Base-by-base conservation (phyloP, 768 basidiomycete species). In the Mycena albidolilacea region DNA sequence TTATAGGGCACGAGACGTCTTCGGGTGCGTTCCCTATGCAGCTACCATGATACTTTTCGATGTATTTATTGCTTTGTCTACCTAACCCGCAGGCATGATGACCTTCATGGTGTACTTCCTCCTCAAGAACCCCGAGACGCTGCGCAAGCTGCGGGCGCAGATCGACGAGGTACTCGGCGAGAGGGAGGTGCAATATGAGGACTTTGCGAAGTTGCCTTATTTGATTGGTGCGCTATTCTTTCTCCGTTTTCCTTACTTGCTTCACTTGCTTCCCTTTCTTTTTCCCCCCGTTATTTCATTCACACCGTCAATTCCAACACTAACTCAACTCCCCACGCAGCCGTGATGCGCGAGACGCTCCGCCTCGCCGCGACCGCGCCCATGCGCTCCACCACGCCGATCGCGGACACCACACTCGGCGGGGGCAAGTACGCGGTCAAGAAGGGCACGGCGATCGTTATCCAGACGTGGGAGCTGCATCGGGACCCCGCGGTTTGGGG, bases 401-500 rank as follows among this genome's bases (percentile, higher is more conserved):
- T 79, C 4, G 82, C 84, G 64, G 85, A 86, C 70, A 84, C 83
- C 0, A 80, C 78, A 3, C 71, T 87, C 41, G 79, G 80, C 8
- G 82, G 77, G 9, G 86, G 85, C 5, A 84, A 85, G 72, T 88
- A 88, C 72, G 76, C 77, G 19, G 71, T 88, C 46, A 76, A 78
- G 67, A 81, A 82, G 64, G 85, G 78, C 1, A 48, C 70, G 15
- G 70, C 68, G 8, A 76, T 86, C 14, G 62, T 76, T 1, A 74
- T 86, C 35, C 73, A 82, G 41, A 77, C 80, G 12, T 76, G 76
- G 48, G 75, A 75, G 23, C 76, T 83, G 57, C 86, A 86, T 52
- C 76, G 81, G 15, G 87, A 89, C 73, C 83, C 84, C 3, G 75
- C 72, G n/a, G 82, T 87, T 0, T 89, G 86, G 85, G 88, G 88